Evolutionary conservation across 2,329 filamentous ascomycete species (phyloP).

Genomic region (Huntiella omanensis): DNA sequence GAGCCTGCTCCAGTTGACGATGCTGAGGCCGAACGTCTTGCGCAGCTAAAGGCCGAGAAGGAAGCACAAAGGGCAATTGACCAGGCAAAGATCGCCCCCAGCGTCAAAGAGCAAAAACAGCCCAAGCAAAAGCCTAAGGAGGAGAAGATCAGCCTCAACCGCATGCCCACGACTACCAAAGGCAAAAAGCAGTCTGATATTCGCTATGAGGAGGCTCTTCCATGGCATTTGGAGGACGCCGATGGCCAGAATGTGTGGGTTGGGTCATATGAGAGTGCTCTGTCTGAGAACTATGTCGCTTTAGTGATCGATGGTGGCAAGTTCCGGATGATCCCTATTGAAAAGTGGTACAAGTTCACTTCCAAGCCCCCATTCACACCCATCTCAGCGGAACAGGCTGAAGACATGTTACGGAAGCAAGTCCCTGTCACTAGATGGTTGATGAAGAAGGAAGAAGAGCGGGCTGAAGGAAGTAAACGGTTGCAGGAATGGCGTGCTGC

Average conservation of each 20-base stretch:
- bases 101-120: constrained; percentile 39
- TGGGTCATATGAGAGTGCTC: constrained; percentile 71
- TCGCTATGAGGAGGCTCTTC: constrained; percentile 86
- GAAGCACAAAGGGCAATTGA: constrained; percentile 76
- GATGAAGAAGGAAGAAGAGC: constrained; percentile 45
- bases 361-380: constrained; percentile 63
- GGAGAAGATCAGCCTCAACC: constrained; percentile 75
- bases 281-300: constrained; percentile 72
- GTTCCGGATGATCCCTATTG: constrained; percentile 75
- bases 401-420: constrained; percentile 66
- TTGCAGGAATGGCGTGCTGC: constrained; percentile 29
- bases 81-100: constrained; percentile 81
- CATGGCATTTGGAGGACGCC: constrained; percentile 93
- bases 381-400: constrained; percentile 66
- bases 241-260: constrained; percentile 92
- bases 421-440: constrained; percentile 64
- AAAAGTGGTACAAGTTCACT: constrained; percentile 88
- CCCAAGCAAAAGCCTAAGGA: constrained; percentile 48
- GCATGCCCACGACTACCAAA: constrained; percentile 61
- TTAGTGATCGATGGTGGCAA: constrained; percentile 49
- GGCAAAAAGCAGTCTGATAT: constrained; percentile 53
- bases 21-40: constrained; percentile 42
- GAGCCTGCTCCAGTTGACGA: constrained; percentile 29
- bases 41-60: constrained; percentile 57
- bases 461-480: constrained; percentile 32